Conservation (phyloP, 495 filamentous ascomycete species). For the Penicillium lividum region DNA sequence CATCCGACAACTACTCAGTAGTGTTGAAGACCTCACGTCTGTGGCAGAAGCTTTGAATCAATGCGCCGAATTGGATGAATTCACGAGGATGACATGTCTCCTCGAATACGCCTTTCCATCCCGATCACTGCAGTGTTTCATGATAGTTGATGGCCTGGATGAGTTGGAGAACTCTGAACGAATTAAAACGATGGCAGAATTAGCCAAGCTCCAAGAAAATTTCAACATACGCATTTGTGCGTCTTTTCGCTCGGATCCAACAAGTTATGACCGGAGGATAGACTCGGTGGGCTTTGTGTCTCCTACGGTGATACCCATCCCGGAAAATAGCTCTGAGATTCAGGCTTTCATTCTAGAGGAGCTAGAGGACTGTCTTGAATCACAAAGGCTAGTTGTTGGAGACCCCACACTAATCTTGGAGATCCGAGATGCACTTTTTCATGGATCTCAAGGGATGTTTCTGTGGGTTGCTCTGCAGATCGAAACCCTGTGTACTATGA, state of each 20-base stretch:
- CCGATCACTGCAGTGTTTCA: background rate
- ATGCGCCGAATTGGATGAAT: background rate
- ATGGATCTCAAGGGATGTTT: conserved; percentile 39
- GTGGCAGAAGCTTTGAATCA: background rate
- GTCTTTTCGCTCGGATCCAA: conserved; percentile 30
- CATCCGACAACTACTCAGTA: conserved; percentile 38
- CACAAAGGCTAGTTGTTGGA: conserved; percentile 33
- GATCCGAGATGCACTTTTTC: conserved; percentile 14
- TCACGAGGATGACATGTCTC: background rate
- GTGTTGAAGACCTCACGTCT: background rate
- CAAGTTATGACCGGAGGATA: background rate
- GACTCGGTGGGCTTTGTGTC: background rate
- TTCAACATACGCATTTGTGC: conserved; percentile 31
- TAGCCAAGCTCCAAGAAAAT: background rate
- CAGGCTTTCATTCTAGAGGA: conserved; percentile 36
- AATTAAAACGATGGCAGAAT: background rate
- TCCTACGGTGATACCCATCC: conserved; percentile 19
- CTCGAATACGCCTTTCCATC: conserved; percentile 2
- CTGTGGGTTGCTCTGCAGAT: conserved; percentile 51
- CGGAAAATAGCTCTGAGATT: conserved; percentile 43
- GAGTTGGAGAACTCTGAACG: conserved; percentile 1
- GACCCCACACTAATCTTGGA: conserved; percentile 36
- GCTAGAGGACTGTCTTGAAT: conserved; percentile 32
- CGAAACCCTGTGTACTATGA: conserved; percentile 35
- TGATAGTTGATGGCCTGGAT: conserved; percentile 16